These are phyloP conservation scores for Apiospora kogelbergensis DNA, from an alignment of 2,329 filamentous ascomycete genomes.

Conservation along the genomic window DNA sequence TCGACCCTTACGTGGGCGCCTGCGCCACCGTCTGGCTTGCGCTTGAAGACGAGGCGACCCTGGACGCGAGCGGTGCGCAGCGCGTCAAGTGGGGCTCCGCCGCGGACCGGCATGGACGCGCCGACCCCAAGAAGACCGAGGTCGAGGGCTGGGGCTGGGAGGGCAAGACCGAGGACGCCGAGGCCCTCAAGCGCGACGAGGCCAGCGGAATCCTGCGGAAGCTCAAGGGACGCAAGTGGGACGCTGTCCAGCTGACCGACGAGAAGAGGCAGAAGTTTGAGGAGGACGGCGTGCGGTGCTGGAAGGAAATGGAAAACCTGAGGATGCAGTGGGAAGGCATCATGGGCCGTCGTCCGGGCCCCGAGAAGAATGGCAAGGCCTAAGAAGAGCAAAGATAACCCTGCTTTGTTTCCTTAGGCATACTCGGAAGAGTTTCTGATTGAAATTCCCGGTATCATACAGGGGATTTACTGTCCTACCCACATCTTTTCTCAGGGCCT, in stretches of 20 bases:
- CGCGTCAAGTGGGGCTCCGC: conserved; percentile 81
- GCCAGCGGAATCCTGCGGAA: conserved; percentile 50
- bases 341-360: conserved; percentile 14
- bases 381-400: background rate
- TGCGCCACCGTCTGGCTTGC: conserved; percentile 76
- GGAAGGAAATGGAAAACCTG: conserved; percentile 72
- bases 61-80: conserved; percentile 57
- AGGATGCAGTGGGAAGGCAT: conserved; percentile 64
- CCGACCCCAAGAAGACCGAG: conserved; percentile 72
- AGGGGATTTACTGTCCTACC: background rate
- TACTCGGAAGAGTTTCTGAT: too few species aligned
- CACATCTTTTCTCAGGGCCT: background rate
- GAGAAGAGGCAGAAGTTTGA: conserved; percentile 64
- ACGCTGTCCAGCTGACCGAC: conserved; percentile 57
- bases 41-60: conserved; percentile 62
- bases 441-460: too few species aligned
- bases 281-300: conserved; percentile 58
- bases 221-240: conserved; percentile 58
- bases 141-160: conserved; percentile 83
- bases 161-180: conserved; percentile 53
- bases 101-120: conserved; percentile 57
- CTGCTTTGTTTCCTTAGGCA: background rate
- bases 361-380: background rate
- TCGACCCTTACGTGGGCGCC: conserved; percentile 75
- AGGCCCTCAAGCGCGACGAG: conserved; percentile 39